Percentiles rank a stretch among this genome's conserved stretches.
Conservation (phyloP, 768 basidiomycete species). For the Panellus pusillus region DNA sequence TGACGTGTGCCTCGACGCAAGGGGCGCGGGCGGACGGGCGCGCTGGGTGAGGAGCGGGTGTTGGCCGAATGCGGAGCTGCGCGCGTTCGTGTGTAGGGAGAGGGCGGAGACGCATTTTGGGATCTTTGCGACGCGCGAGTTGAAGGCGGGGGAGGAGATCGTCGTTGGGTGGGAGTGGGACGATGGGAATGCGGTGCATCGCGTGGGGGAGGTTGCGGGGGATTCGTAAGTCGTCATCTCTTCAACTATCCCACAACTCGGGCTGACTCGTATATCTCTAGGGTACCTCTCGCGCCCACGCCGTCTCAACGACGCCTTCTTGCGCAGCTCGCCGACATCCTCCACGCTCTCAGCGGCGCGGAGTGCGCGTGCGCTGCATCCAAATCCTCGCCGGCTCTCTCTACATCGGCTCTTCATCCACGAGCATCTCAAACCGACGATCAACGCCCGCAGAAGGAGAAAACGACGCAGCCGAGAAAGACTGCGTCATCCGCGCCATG, state of each 20-base stretch:
- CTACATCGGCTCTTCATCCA: neutral
- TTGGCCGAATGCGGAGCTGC: slow-evolving; percentile 63
- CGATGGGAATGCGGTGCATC: slow-evolving; percentile 82
- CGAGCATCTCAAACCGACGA: neutral
- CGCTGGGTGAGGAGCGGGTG: slow-evolving; percentile 68
- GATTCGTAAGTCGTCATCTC: slow-evolving; percentile 52
- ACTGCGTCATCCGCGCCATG: slow-evolving; percentile 22
- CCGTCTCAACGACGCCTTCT: slow-evolving; percentile 52
- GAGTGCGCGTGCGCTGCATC: slow-evolving; percentile 64
- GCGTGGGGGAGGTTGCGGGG: slow-evolving; percentile 51
- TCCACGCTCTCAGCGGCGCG: slow-evolving; percentile 60
- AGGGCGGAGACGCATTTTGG: slow-evolving; percentile 54
- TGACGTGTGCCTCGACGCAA: slow-evolving; percentile 75
- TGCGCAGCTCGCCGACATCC: slow-evolving; percentile 65
- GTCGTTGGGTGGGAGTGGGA: slow-evolving; percentile 97
- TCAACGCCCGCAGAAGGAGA: too few relatives aligned
- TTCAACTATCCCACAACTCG: slow-evolving; percentile 9
- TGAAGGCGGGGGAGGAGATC: slow-evolving; percentile 81
- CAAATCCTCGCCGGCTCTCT: slow-evolving; percentile 61
- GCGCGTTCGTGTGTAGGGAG: slow-evolving; percentile 32
- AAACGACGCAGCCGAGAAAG: neutral
- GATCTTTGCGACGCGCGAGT: slow-evolving; percentile 74
- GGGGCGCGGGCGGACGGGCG: slow-evolving; percentile 64
- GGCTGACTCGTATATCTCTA: neutral
- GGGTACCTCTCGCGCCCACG: slow-evolving; percentile 36